Conservation (phyloP, 805 yeast species). For the Saccharomycopsis microspora region DNA sequence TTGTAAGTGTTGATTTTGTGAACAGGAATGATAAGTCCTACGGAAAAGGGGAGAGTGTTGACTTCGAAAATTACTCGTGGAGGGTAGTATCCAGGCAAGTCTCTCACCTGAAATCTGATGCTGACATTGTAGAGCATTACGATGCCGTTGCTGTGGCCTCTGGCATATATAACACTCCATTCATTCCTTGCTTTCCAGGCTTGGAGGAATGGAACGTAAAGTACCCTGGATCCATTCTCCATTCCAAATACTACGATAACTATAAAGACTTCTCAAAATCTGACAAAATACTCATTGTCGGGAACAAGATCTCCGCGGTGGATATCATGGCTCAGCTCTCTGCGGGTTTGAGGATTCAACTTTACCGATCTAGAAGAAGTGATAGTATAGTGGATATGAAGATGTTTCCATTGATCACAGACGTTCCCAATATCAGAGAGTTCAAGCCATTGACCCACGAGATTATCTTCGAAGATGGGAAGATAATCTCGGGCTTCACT, state of each 20-base stretch:
- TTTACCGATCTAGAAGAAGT: conserved; percentile 41
- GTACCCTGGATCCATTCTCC: conserved; percentile 38
- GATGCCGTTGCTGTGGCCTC: conserved; percentile 56
- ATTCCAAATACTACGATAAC: conserved; percentile 44
- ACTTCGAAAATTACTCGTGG: conserved; percentile 27
- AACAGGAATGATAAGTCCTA: background rate
- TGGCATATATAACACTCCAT: conserved; percentile 57
- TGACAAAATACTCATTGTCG: conserved; percentile 47
- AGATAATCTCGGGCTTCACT: conserved; percentile 36
- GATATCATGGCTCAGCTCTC: conserved; percentile 57
- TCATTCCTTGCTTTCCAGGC: conserved; percentile 44
- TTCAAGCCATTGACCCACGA: conserved; percentile 28
- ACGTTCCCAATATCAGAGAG: conserved; percentile 31
- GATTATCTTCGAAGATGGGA: conserved; percentile 40
- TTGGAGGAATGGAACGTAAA: conserved; percentile 33
- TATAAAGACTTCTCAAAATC: conserved; percentile 28
- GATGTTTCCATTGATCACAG: conserved; percentile 27
- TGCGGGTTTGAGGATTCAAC: conserved; percentile 26
- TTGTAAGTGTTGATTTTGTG: conserved; percentile 26
- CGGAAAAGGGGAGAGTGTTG: background rate
- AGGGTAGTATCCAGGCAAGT: conserved; percentile 26
- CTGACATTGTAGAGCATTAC: conserved; percentile 24
- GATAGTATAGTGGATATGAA: conserved; percentile 28
- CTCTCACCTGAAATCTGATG: conserved; percentile 15
- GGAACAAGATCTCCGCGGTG: conserved; percentile 67